Evolutionary conservation across 2,329 filamentous ascomycete species (phyloP), one percentile per base, ranked within the genome.

Genomic region (Amesomyces nigricolor): DNA sequence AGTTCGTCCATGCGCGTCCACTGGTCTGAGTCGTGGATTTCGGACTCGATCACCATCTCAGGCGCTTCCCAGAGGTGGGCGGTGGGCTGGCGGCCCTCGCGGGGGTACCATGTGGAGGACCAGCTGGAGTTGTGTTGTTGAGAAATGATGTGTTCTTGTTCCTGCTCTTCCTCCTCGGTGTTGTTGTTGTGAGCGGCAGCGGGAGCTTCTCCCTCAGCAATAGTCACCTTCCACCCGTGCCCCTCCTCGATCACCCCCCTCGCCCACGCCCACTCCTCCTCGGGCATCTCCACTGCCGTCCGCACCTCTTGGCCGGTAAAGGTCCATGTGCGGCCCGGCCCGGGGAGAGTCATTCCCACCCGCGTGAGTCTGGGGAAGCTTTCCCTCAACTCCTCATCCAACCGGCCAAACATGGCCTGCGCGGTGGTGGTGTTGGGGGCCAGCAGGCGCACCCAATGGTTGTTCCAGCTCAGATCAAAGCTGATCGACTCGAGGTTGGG

Each of bases 401-500:
- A 0, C 22, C 10, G 45, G 14, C 16, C 45, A 10, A 53, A 39
- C 52, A 58, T 19, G 30, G 44, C 13, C 5, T 5, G 26, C 45
- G 43, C 39, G 3, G 45, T 45, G 8, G n/a, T 11, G 11, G 44
- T 29, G 32, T 51, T 19, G 14, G 43, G 47, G n/a, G 19, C 2
- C 5, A 58, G 35, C 14, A 46, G 22, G 1, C 47, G 43, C 37
- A 55, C 9, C 52, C 56, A 53, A 37, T 13, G 35, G 47, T 47
- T 55, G 35, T 54, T 43, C 39, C 55, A 47, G 2, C 47, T 35
- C 8, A 55, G 17, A 29, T 58, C 55, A n/a, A 60, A 46, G 22
- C 43, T 38, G 42, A 60, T 14, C 5, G 45, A 42, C 30, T 56
- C 44, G 5, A 56, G 30, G 43, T 53, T 47, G 10, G 48, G 48